phyloP scores from a whole-genome alignment of 2,329 filamentous ascomycete species.

The Microsporum audouinii region DNA sequence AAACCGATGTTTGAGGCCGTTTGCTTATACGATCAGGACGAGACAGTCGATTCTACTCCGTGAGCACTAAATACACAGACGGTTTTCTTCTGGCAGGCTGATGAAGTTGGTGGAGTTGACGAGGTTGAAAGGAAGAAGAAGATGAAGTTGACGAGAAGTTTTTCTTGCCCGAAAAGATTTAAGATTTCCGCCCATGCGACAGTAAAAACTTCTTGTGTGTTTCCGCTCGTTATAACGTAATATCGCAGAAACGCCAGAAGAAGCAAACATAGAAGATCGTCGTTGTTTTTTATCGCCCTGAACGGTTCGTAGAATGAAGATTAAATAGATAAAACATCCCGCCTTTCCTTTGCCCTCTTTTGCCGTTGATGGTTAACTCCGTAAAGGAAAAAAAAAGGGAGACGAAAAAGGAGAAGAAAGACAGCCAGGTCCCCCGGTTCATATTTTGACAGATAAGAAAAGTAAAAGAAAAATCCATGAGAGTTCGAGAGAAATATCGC shows the following conservation, averaged over 20 bases:
- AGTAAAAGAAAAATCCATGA: background rate
- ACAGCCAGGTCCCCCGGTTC: background rate
- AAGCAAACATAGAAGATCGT: background rate
- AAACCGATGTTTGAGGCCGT: background rate
- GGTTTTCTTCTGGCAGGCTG: background rate
- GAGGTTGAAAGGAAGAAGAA: background rate
- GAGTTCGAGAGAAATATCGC: background rate
- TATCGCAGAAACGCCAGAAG: background rate
- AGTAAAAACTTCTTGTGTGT: background rate
- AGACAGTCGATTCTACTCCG: background rate
- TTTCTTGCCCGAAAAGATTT: background rate
- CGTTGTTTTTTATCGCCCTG: background rate
- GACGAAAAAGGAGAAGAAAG: background rate
- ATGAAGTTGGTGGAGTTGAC: background rate
- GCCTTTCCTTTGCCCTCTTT: background rate
- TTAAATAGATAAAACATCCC: background rate
- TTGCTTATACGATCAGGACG: background rate
- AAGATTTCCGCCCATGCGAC: conserved; percentile 1
- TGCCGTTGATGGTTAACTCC: background rate
- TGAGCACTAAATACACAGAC: no score
- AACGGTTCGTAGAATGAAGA: no score
- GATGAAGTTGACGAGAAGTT: background rate
- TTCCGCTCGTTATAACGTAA: background rate
- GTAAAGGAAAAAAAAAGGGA: background rate
- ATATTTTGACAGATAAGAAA: background rate